Base-by-base conservation (phyloP, 1,139 yeast genomes). In the Blastobotrys indianensis region DNA sequence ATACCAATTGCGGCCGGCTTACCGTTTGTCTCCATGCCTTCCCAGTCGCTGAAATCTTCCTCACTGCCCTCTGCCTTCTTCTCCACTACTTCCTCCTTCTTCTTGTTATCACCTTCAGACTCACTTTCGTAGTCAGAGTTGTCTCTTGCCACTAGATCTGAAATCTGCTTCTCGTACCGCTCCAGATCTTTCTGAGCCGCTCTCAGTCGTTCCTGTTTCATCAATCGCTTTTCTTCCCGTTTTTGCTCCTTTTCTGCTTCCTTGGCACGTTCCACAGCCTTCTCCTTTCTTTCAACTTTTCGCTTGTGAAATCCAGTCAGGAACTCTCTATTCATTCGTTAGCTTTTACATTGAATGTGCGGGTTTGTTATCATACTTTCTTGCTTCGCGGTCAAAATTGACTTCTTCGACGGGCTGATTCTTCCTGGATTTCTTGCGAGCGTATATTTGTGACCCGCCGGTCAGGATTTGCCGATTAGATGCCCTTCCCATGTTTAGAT, bases 251-350 rank as follows among this genome's bases (percentile, higher is more conserved):
- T 73, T 5, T 82, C 94, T 59, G 82, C 85, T 61, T 88, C 95
- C 56, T 82, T 79, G 44, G 75, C 76, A 56, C 74, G 79, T 50
- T 77, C 85, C 54, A 78, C 80, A 0, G 97, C 97, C 55, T 82
- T 82, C 67, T 87, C 90, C 66, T 85, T 85, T 63, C 97, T 75
- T 60, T 85, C 85, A 16, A 90, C 62, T 65, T 92, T 92, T 60
- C 98, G 77, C 67, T 92, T 92, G 65, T 92, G 98, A 63, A 92
- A 92, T 31, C 98, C 98, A 1, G 97, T 92, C 56, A 92, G 70
- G 64, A 82, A 92, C 51, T 90, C 95, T 33, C 72, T 65, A 30
- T 23, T n/a, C 7, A 12, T 17, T 33, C 37, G 37, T 31, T 30
- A 35, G 8, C 13, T 5, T 25, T 7, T n/a, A n/a, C n/a, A n/a